Conservation (phyloP, 805 yeast genomes). For the Kluyveromyces nonfermentans region DNA sequence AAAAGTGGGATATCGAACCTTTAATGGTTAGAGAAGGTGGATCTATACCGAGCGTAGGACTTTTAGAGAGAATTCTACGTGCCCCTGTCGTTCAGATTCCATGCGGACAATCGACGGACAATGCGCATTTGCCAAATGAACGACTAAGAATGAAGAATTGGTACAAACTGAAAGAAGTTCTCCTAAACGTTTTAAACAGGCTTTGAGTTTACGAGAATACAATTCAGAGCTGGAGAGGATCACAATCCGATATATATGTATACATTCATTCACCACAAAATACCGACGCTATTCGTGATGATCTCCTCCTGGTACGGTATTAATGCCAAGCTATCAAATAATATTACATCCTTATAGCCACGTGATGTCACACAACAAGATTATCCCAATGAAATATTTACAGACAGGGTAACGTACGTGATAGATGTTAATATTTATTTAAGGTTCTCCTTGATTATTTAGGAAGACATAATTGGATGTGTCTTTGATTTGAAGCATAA, state of each 20-base stretch:
- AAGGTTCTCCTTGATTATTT: neutral
- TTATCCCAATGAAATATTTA: too few relatives aligned
- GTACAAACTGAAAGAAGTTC: constrained; percentile 59
- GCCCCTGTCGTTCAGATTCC: constrained; percentile 96
- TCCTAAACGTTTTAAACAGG: constrained; percentile 43
- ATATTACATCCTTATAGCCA: too few relatives aligned
- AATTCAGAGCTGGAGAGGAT: neutral
- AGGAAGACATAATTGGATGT: neutral
- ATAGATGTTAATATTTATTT: neutral
- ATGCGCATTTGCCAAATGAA: constrained; percentile 88
- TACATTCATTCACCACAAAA: too few relatives aligned
- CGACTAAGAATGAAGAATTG: constrained; percentile 70
- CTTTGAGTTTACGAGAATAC: constrained; percentile 14
- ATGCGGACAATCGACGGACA: constrained; percentile 91
- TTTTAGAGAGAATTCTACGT: constrained; percentile 66
- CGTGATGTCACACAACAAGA: too few relatives aligned
- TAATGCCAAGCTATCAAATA: too few relatives aligned
- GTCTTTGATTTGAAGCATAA: neutral
- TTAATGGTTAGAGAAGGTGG: constrained; percentile 93
- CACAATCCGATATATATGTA: too few relatives aligned
- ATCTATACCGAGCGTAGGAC: constrained; percentile 83
- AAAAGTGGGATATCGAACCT: constrained; percentile 77
- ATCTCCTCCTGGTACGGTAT: too few relatives aligned
- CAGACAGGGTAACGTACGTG: neutral
- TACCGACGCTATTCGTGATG: too few relatives aligned